A percentile compares a stretch with the other conserved stretches of the same genome.
Evolutionary conservation across 768 basidiomycete species (phyloP).

Genomic region (Pholiota microspora): DNA sequence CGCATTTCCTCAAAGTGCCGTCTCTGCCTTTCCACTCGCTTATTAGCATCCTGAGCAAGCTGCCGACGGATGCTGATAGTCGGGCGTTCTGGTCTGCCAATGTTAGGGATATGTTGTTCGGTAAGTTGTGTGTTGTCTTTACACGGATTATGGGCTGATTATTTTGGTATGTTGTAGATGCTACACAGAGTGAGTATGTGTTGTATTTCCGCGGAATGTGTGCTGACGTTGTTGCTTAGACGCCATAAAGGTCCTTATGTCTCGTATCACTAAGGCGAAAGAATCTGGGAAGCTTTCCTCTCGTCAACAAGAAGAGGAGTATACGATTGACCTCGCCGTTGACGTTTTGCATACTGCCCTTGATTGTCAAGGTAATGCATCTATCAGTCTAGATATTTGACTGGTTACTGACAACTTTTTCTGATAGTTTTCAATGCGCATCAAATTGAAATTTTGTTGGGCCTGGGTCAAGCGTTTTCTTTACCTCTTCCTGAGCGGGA

Average conservation of each 20-base stretch:
- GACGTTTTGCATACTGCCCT: constrained; percentile 50
- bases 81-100: constrained; percentile 69
- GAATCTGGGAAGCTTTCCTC: constrained; percentile 22
- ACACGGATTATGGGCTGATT: background rate
- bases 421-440: constrained; percentile 60
- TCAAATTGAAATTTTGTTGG: constrained; percentile 47
- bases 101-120: constrained; percentile 65
- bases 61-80: constrained; percentile 74
- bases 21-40: constrained; percentile 81
- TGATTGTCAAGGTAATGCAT: constrained; percentile 53
- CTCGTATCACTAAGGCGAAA: constrained; percentile 37
- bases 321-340: constrained; percentile 33
- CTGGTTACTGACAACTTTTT: background rate
- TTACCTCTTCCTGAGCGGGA: constrained; percentile 18
- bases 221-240: constrained; percentile 25
- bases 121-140: constrained; percentile 33
- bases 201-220: background rate
- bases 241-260: constrained; percentile 58
- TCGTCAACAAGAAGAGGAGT: constrained; percentile 31
- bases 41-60: constrained; percentile 71
- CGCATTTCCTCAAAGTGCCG: constrained; percentile 85
- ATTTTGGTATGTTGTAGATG: constrained; percentile 27
- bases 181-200: constrained; percentile 34
- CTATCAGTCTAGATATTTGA: background rate
- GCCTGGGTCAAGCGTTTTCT: constrained; percentile 34